These are phyloP conservation scores for Solanum rostratum DNA, from an alignment of 257 asterid genomes.

Conservation along the genomic window DNA sequence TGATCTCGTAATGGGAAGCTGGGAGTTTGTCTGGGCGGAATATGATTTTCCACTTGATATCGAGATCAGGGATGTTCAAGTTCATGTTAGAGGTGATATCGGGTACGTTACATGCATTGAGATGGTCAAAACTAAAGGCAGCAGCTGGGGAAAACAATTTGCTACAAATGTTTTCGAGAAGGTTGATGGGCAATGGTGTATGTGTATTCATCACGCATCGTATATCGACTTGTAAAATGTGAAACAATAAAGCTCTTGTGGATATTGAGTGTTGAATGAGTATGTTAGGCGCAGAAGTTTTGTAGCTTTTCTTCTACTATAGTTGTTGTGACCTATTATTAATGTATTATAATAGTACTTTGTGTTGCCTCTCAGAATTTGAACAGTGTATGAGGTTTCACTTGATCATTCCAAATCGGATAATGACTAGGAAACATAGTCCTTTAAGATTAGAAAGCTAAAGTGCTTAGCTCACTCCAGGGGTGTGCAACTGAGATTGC, in stretches of 20 bases:
- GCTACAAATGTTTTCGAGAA: constrained; percentile 84
- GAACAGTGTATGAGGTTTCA: neutral
- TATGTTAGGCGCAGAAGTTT: neutral
- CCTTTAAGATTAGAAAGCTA: accelerated
- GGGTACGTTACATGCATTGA: constrained; percentile 86
- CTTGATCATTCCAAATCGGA: neutral
- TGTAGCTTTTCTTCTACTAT: neutral
- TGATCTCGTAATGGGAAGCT: constrained; percentile 96
- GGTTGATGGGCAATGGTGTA: constrained; percentile 77
- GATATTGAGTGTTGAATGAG: neutral
- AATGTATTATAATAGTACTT: neutral
- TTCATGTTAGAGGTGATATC: constrained; percentile 61
- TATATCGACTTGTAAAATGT: constrained; percentile 49
- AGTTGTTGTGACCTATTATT: neutral
- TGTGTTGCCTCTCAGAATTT: neutral
- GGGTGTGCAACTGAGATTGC: neutral
- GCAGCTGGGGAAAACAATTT: constrained; percentile 93
- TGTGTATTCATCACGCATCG: constrained; percentile 84
- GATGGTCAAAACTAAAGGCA: constrained; percentile 79
- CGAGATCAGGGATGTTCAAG: constrained; percentile 71
- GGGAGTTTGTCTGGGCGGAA: constrained; percentile 99
- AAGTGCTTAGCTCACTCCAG: accelerated
- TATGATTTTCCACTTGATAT: constrained; percentile 83
- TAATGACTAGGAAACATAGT: neutral
- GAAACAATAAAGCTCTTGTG: neutral